phyloP scores from a whole-genome alignment of 2,329 filamentous ascomycete species.

The Alternaria burnsii region DNA sequence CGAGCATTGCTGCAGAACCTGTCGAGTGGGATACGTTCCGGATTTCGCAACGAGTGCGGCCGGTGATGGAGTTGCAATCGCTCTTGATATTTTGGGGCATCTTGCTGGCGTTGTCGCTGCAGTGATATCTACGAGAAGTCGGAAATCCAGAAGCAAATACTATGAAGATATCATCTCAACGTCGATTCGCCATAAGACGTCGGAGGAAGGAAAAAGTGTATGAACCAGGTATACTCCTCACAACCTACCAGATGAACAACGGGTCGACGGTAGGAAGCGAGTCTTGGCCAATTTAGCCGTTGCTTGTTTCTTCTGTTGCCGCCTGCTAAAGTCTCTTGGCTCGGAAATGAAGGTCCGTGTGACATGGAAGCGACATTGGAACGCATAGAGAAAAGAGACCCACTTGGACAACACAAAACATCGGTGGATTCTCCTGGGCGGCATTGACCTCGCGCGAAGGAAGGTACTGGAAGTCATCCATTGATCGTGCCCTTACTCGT shows the following conservation, averaged over 20 bases:
- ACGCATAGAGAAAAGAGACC: neutral
- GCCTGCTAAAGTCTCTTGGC: conserved; percentile 1
- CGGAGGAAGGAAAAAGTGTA: neutral
- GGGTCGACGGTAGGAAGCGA: conserved; percentile 5
- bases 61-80: neutral
- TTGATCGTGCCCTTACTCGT: neutral
- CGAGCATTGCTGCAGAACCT: neutral
- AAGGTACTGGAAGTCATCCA: neutral
- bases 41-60: neutral
- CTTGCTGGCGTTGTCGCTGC: neutral
- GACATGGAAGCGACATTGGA: conserved; percentile 3
- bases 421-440: neutral
- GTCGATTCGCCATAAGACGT: neutral
- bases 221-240: neutral
- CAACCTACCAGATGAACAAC: neutral
- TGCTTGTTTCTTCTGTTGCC: conserved; percentile 3
- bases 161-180: neutral
- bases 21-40: neutral
- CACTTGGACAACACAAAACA: conserved; percentile 3
- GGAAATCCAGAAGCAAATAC: neutral
- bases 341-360: conserved; percentile 1
- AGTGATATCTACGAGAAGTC: neutral
- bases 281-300: conserved; percentile 2
- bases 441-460: neutral
- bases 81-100: neutral